These are phyloP conservation scores for Plasmodium relictum DNA, from an alignment of 169 alveolate genomes.

Conservation along the genomic window DNA sequence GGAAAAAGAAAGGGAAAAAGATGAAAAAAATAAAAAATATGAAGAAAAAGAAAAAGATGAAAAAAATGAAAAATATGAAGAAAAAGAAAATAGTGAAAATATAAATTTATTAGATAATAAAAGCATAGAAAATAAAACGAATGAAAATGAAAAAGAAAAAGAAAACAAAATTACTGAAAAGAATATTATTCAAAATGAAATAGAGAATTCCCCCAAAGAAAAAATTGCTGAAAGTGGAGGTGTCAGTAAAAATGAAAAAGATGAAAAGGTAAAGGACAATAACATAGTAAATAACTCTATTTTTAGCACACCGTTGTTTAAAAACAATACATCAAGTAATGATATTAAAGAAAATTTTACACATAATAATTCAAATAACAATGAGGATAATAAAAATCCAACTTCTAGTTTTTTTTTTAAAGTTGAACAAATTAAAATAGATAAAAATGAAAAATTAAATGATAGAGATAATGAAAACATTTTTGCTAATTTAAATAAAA, in stretches of 20 bases:
- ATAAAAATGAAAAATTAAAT: constrained; percentile 11
- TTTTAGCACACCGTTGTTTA: constrained; percentile 26
- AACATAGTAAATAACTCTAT: constrained; percentile 14
- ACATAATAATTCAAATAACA: constrained; percentile 3
- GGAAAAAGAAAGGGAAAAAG: neutral
- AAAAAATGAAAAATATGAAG: constrained; percentile 4
- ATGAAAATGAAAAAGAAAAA: neutral
- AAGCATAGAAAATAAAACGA: neutral
- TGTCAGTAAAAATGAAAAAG: neutral
- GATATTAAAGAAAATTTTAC: constrained; percentile 6
- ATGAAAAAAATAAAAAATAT: neutral
- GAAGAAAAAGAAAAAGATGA: neutral
- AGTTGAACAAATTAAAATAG: neutral
- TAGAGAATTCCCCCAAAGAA: neutral
- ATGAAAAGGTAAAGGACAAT: neutral
- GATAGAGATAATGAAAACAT: neutral
- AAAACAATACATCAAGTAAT: neutral
- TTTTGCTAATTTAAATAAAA: neutral
- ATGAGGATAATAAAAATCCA: neutral
- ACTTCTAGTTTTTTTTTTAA: neutral
- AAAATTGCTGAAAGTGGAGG: neutral
- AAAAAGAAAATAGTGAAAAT: neutral
- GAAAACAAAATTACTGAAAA: neutral
- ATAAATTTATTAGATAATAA: neutral
- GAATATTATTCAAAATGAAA: neutral